These are phyloP conservation scores for Ceratocystis diversiconidia DNA, from an alignment of 2,329 filamentous ascomycete genomes.

Conservation along the genomic window DNA sequence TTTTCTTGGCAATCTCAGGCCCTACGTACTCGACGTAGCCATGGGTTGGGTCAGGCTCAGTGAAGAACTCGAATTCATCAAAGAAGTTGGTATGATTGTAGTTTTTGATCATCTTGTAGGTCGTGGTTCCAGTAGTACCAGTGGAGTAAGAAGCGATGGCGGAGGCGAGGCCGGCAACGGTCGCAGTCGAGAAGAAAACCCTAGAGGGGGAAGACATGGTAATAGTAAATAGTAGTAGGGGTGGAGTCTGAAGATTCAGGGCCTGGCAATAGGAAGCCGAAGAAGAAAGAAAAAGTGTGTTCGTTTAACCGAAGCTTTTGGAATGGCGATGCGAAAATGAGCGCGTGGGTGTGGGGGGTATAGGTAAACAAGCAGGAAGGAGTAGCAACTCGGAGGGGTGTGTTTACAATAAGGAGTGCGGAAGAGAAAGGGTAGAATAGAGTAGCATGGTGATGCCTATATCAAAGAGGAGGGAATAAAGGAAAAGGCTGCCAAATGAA, in stretches of 20 bases:
- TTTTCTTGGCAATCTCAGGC: conserved; percentile 40
- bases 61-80: conserved; percentile 41
- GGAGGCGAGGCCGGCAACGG: conserved; percentile 7
- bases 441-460: not conserved
- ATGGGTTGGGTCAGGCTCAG: conserved; percentile 50
- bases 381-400: not conserved
- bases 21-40: conserved; percentile 61
- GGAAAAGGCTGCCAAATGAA: not conserved
- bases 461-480: not conserved
- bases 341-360: too few species aligned
- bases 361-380: not conserved
- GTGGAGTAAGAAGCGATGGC: not conserved
- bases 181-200: conserved; percentile 3
- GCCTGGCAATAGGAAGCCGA: not conserved
- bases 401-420: not conserved
- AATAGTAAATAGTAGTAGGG: too few species aligned
- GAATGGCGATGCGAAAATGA: not conserved
- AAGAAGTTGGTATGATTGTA: conserved; percentile 44
- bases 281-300: not conserved
- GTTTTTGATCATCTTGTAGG: conserved; percentile 34
- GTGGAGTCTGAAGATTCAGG: too few species aligned
- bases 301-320: too few species aligned
- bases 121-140: not conserved
- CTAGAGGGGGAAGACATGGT: conserved; percentile 10
- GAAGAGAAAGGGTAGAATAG: not conserved